phyloP scores from a whole-genome alignment of 441 rosid genomes.

The Adansonia grandidieri region DNA sequence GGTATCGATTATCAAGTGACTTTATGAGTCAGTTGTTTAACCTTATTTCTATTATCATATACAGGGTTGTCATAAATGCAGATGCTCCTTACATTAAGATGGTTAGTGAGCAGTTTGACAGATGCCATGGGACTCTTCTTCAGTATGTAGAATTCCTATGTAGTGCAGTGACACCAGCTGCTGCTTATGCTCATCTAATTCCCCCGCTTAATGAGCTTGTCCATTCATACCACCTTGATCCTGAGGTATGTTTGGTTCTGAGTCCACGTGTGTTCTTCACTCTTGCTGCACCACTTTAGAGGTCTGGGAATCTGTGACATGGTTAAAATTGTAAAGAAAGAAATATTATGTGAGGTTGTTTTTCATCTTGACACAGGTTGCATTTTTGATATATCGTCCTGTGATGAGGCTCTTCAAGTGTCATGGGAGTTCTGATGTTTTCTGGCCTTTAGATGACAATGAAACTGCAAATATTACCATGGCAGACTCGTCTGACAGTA shows the following conservation, averaged over 20 bases:
- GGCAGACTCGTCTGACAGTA: constrained; percentile 47
- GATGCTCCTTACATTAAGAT: constrained; percentile 98
- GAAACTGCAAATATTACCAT: constrained; percentile 44
- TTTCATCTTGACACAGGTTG: constrained; percentile 57
- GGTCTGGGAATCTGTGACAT: not conserved
- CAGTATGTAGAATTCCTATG: constrained; percentile 97
- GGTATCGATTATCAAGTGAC: not conserved
- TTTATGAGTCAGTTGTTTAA: not conserved
- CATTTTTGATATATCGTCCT: constrained; percentile 96
- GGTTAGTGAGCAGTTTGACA: constrained; percentile 99
- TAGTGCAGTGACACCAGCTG: constrained; percentile 79
- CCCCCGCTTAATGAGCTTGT: constrained; percentile 93
- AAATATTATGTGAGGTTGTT: constrained; percentile 11
- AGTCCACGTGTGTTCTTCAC: constrained; percentile 21
- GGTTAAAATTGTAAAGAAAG: not conserved
- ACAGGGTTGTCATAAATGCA: constrained; percentile 92
- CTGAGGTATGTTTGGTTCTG: constrained; percentile 66
- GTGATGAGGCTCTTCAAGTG: constrained; percentile 97
- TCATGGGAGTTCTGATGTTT: constrained; percentile 66
- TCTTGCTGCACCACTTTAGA: constrained; percentile 27
- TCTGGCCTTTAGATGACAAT: constrained; percentile 87
- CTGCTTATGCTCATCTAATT: constrained; percentile 80
- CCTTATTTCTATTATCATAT: constrained; percentile 32
- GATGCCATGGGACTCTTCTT: constrained; percentile 99
- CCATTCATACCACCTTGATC: constrained; percentile 94